Base-by-base conservation (phyloP, 1,284 basidiomycete species). In the Sanghuangporus sanghuang region DNA sequence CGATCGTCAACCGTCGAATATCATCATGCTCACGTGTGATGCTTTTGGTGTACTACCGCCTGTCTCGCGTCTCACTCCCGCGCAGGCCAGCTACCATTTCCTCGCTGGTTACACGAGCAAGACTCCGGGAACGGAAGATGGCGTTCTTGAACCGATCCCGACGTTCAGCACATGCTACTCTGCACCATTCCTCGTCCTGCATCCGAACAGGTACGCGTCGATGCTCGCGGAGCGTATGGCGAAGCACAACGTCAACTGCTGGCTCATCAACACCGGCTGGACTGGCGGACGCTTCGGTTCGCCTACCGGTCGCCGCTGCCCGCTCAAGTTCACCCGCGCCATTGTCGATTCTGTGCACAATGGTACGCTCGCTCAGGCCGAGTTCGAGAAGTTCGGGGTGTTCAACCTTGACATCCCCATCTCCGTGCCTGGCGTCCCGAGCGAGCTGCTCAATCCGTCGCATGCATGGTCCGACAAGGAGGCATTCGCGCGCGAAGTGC, bases 261-360 rank as follows among this genome's bases (percentile, higher is more conserved):
- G 94, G 94, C 85, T 99, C 73, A 93, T 99, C 86, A 98, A 99
- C 89, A 98, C 96, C 21, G 96, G 96, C 72, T 99, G 96, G 96
- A 92, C 93, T 63, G 90, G 93, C 66, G 96, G 96, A 76, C 95
- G 95, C 78, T 99, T 89, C 75, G 96, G 96, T 64, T 65, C 64
- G 38, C 64, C 69, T 8, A 78, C 79, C 23, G 93, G 93, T 69
- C 92, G 92, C 78, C 92, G 95, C 68, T 98, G 95, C 85, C 90
- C 95, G 36, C 88, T 98, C 79, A 93, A 93, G 76, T 94, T 90
- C 81, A 98, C 96, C 50, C 93, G 96, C 64, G 89, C 90, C 67
- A 98, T 98, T 77, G 90, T 99, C 76, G 95, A 98, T 76, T 91
- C 95, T 53, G 95, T 99, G 74, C 97, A 99, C 83, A 90, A 93